These are phyloP conservation scores for Epichloe hybrida DNA, from an alignment of 2,329 filamentous ascomycete genomes.

Conservation along the genomic window DNA sequence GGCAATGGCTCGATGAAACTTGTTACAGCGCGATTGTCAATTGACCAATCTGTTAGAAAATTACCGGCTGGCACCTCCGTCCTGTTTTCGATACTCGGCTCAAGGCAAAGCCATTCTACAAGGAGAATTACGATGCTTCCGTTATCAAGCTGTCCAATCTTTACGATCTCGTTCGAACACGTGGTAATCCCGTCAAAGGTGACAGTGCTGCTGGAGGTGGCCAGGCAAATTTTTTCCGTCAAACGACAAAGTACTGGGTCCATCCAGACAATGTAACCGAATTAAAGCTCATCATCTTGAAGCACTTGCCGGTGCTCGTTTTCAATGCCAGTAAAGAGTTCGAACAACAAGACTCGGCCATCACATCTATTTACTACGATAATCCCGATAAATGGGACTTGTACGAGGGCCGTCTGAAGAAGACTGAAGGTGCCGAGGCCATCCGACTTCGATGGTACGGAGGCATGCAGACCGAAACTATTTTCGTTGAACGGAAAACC, in stretches of 20 bases:
- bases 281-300: conserved; percentile 91
- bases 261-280: conserved; percentile 97
- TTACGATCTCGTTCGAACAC: conserved; percentile 86
- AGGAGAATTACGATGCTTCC: conserved; percentile 95
- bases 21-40: background rate
- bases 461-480: conserved; percentile 86
- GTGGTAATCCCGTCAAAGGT: conserved; percentile 83
- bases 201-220: conserved; percentile 82
- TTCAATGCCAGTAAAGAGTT: conserved; percentile 98
- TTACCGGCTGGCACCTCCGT: conserved; percentile 82
- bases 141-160: conserved; percentile 89
- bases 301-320: conserved; percentile 91
- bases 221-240: conserved; percentile 90
- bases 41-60: conserved; percentile 48
- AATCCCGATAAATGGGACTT: conserved; percentile 89
- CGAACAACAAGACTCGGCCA: conserved; percentile 76
- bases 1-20: background rate
- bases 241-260: conserved; percentile 99
- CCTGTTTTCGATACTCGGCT: conserved; percentile 92
- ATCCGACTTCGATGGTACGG: conserved; percentile 96
- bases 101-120: conserved; percentile 95
- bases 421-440: conserved; percentile 93
- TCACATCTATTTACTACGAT: conserved; percentile 97
- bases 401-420: conserved; percentile 88
- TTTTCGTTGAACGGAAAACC: conserved; percentile 95